Evolutionary conservation across 352 stramenopile species (phyloP), one percentile per base, ranked within the genome.

Genomic region (Pythium dissimile): DNA sequence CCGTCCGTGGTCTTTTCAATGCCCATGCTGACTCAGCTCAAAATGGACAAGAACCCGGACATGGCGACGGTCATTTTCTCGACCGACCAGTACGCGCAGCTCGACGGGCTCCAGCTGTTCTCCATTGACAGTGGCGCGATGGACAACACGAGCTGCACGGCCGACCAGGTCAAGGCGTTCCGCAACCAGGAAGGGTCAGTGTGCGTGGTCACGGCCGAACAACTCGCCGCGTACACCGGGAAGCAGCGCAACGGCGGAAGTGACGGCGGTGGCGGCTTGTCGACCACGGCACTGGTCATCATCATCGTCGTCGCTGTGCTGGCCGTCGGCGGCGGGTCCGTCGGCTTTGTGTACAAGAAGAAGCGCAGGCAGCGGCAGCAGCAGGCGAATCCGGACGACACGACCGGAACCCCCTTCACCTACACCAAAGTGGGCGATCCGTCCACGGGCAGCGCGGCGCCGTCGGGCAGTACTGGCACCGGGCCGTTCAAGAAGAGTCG

Each of bases 51-150:
- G 23, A 66, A 66, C 32, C 59, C 50, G 32, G 11, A 28, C 1
- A 62, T 66, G 49, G 38, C 49, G 1, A 55, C 23, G 8, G 43
- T 49, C 10, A 35, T 57, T 3, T 51, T 66, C 26, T 62, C 50
- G 10, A 34, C 24, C 12, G 37, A 3, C 21, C 50, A 62, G 24
- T 66, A 53, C 35, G 30, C 28, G 13, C 30, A 38, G 13, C 46
- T 62, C 2, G 30, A 16, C 21, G 28, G 13, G 13, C 48, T 67
- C 4, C 28, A 58, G 24, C 32, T 49, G 11, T 62, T 62, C 20
- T 54, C 54, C 1, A 54, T 62, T 27, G 54, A 62, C 21, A 20
- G 9, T 16, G 38, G 18, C 5, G 54, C 41, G 10, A 31, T 62
- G 34, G 54, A 62, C 45, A 54, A 30, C 16, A 34, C 45, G 20